phyloP scores from a whole-genome alignment of 345 rosid species.

The Rhodomyrtus tomentosa region DNA sequence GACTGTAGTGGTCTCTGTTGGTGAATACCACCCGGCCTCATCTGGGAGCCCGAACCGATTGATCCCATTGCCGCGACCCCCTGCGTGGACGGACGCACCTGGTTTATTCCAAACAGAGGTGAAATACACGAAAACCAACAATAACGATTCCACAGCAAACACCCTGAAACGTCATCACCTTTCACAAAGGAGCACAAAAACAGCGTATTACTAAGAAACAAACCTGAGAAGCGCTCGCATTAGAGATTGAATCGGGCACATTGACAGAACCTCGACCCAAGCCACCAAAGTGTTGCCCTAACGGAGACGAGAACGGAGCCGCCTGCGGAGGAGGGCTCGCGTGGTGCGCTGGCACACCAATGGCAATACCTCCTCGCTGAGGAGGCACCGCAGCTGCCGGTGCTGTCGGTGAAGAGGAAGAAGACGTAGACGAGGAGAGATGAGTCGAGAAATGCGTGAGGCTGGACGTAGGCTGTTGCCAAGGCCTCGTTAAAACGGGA shows the following conservation, averaged over 20 bases:
- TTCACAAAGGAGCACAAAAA: neutral
- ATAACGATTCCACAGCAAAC: neutral
- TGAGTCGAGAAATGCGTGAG: conserved; percentile 6
- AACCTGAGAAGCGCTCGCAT: conserved; percentile 41
- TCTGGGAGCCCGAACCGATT: conserved; percentile 40
- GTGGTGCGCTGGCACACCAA: conserved; percentile 58
- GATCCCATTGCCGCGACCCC: conserved; percentile 14
- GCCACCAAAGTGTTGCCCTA: conserved; percentile 55
- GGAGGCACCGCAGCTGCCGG: conserved; percentile 2
- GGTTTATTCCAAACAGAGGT: neutral
- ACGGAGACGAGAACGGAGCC: conserved; percentile 47
- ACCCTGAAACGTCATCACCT: neutral
- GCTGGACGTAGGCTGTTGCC: conserved; percentile 45
- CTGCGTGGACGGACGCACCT: conserved; percentile 5
- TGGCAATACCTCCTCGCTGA: conserved; percentile 47
- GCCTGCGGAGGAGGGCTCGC: conserved; percentile 34
- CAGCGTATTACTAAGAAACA: neutral
- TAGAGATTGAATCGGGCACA: conserved; percentile 40
- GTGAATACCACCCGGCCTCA: conserved; percentile 69
- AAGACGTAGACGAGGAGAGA: conserved; percentile 16
- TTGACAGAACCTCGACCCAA: conserved; percentile 35
- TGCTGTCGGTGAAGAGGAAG: neutral
- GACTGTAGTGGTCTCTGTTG: conserved; percentile 73
- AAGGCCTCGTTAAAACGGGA: conserved; percentile 41
- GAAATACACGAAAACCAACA: neutral